Conservation (phyloP, 441 rosid genomes). For the Populus hybrid region DNA sequence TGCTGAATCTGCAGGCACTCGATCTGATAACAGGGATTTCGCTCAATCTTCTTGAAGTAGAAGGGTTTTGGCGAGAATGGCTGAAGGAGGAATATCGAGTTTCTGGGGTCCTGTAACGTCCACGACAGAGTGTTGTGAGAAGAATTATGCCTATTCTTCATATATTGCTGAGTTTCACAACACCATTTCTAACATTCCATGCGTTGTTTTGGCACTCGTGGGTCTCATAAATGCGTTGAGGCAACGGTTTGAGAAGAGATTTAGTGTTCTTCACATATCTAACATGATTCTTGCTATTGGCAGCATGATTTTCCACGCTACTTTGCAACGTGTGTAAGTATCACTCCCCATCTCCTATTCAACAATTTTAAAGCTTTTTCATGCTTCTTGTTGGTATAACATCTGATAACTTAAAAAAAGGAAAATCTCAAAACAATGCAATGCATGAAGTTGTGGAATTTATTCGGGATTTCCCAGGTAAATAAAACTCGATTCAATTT, state of each 20-base stretch:
- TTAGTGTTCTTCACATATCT: constrained; percentile 73
- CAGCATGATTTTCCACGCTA: constrained; percentile 86
- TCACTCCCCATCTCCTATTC: neutral
- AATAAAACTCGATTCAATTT: neutral
- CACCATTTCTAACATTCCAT: constrained; percentile 65
- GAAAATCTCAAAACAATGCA: neutral
- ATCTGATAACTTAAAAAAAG: neutral
- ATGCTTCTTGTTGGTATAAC: neutral
- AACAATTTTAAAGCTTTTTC: neutral
- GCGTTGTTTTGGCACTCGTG: constrained; percentile 61
- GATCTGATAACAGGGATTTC: neutral
- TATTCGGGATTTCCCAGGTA: neutral
- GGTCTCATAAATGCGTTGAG: constrained; percentile 72
- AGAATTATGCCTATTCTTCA: constrained; percentile 57
- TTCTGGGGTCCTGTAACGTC: constrained; percentile 96
- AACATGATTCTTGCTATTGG: constrained; percentile 31
- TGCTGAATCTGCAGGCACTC: neutral
- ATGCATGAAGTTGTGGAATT: no score
- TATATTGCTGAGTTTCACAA: constrained; percentile 81
- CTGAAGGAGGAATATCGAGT: constrained; percentile 59
- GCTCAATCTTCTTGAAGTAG: neutral
- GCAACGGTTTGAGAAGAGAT: constrained; percentile 86
- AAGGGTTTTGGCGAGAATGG: constrained; percentile 38
- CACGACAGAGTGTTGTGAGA: constrained; percentile 70
- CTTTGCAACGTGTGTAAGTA: constrained; percentile 73